Evolutionary conservation across 2,329 filamentous ascomycete species (phyloP).

Genomic region (Mycosphaerelloides madeirae): DNA sequence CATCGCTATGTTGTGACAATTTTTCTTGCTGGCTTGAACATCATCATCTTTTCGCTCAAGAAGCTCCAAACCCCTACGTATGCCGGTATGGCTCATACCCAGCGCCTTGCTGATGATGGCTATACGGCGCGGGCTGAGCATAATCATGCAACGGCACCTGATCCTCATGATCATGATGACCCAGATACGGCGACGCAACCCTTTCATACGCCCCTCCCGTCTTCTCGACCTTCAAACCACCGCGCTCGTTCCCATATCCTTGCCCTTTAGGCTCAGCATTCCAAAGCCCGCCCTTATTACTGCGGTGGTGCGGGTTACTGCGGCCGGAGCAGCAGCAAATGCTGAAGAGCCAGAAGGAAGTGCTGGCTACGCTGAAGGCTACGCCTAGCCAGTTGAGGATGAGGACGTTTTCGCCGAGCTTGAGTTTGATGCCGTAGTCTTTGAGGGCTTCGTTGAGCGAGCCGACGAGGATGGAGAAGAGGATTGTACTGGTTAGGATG

Average conservation of each 20-base stretch:
- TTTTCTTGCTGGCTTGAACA: neutral
- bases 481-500: conserved; percentile 68
- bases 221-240: conserved; percentile 52
- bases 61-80: neutral
- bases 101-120: conserved; percentile 15
- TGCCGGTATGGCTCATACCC: conserved; percentile 43
- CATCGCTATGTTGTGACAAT: conserved; percentile 2
- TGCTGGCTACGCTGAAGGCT: conserved; percentile 68
- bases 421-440: conserved; percentile 64
- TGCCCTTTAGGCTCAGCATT: conserved; percentile 27
- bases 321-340: conserved; percentile 85
- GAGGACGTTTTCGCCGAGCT: conserved; percentile 66
- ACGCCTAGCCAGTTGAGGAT: conserved; percentile 72
- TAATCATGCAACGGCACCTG: conserved; percentile 26
- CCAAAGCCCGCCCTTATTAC: conserved; percentile 36
- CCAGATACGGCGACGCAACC: conserved; percentile 42
- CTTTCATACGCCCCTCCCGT: conserved; percentile 58
- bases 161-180: conserved; percentile 24
- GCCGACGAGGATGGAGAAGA: conserved; percentile 65
- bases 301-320: conserved; percentile 44
- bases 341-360: conserved; percentile 86
- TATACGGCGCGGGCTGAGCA: conserved; percentile 10
- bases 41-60: neutral
- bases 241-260: conserved; percentile 19
- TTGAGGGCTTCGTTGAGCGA: conserved; percentile 63